Percentiles rank a stretch among this genome's conserved stretches.
These are phyloP conservation scores for Pyrenophora seminiperda DNA, from an alignment of 2,329 filamentous ascomycete genomes.

Conservation along the genomic window DNA sequence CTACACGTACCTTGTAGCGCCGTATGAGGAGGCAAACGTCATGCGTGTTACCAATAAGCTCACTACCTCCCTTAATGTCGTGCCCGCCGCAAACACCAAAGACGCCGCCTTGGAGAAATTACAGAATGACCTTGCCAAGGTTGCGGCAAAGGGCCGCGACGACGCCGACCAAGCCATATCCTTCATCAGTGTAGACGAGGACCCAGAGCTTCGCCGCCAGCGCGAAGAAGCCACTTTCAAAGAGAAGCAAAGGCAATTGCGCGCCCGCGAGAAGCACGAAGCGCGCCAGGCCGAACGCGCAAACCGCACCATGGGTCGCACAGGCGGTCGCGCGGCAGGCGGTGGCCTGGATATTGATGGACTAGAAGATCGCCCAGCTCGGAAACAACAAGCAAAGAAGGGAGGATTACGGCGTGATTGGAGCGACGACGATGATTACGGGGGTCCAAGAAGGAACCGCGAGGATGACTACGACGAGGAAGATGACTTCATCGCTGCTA, in stretches of 20 bases:
- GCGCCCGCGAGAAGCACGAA: slow-evolving; percentile 70
- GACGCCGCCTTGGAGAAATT: slow-evolving; percentile 74
- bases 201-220: slow-evolving; percentile 76
- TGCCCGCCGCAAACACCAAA: slow-evolving; percentile 68
- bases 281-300: slow-evolving; percentile 66
- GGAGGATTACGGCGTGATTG: slow-evolving; percentile 52
- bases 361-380: slow-evolving; percentile 61
- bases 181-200: slow-evolving; percentile 71
- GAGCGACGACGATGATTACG: slow-evolving; percentile 80
- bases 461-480: slow-evolving; percentile 80
- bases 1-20: slow-evolving; percentile 76
- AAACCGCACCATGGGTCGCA: slow-evolving; percentile 56
- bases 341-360: slow-evolving; percentile 63
- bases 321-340: slow-evolving; percentile 59
- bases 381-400: slow-evolving; percentile 42
- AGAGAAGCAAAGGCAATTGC: slow-evolving; percentile 67
- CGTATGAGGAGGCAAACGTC: slow-evolving; percentile 69
- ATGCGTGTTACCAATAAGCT: slow-evolving; percentile 77
- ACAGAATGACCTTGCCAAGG: slow-evolving; percentile 69
- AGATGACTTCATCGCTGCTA: slow-evolving; percentile 77
- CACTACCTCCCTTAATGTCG: slow-evolving; percentile 72
- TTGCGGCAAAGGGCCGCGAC: slow-evolving; percentile 57
- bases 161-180: slow-evolving; percentile 60
- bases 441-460: slow-evolving; percentile 63
- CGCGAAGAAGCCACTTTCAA: slow-evolving; percentile 76